phyloP scores from a whole-genome alignment of 202 grass and related monocot species.

The Zoysia matrella region DNA sequence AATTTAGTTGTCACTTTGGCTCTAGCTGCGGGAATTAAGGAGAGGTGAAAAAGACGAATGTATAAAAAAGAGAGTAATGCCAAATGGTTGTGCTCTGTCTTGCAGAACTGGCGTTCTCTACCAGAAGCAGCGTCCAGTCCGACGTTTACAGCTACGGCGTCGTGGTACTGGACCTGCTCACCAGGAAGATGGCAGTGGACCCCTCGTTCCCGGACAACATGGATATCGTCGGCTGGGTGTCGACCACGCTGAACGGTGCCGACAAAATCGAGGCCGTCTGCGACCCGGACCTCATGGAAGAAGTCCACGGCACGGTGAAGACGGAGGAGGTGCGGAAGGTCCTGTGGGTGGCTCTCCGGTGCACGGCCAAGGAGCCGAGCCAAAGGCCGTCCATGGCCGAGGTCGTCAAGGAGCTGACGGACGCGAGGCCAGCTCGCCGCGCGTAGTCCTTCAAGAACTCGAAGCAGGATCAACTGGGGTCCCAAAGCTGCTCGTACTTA shows the following conservation, averaged over 20 bases:
- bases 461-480: background rate
- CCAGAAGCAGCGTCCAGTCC: slow-evolving; percentile 52
- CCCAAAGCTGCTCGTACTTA: background rate
- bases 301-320: slow-evolving; percentile 50
- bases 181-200: slow-evolving; percentile 58
- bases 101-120: slow-evolving; percentile 71
- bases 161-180: slow-evolving; percentile 68
- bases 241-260: slow-evolving; percentile 21
- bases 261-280: slow-evolving; percentile 54
- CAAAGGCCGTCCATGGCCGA: slow-evolving; percentile 60
- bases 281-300: slow-evolving; percentile 54
- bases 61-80: background rate
- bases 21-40: background rate
- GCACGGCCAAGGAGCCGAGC: slow-evolving; percentile 41
- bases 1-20: background rate
- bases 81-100: background rate
- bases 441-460: background rate
- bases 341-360: slow-evolving; percentile 58
- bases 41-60: background rate
- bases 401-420: slow-evolving; percentile 59
- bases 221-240: slow-evolving; percentile 46
- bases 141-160: slow-evolving; percentile 89
- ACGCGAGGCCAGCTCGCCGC: slow-evolving; percentile 1
- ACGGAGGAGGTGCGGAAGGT: slow-evolving; percentile 59
- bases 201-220: slow-evolving; percentile 12